Base-by-base conservation (phyloP, 805 yeast genomes). In the Schizosaccharomyces octosporus region DNA sequence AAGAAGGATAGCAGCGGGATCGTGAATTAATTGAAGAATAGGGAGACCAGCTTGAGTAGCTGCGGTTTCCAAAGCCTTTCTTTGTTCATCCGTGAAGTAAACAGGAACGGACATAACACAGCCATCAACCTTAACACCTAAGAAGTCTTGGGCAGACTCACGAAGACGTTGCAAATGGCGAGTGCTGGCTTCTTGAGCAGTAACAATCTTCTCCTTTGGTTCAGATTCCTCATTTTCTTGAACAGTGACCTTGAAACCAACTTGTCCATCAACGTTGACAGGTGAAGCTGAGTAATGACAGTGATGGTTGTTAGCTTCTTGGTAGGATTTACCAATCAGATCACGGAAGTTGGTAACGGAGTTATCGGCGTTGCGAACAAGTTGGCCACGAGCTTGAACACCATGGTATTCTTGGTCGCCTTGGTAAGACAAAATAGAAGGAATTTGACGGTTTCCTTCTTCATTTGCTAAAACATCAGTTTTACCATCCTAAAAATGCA, bases 391-490 rank as follows among this genome's bases (percentile, higher is more conserved):
- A 63, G 97, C 98, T 76, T 93, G 97, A 63, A 87, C 84, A 64
- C 98, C 98, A 71, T 93, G 97, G 75, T 87, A 93, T 76, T 93
- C 97, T 72, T 93, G 97, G 62, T 79, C 84, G 64, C 94, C 96
- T 63, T 88, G 88, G 72, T 89, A 93, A 21, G 97, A 82, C 64
- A 93, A 78, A 63, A 85, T 85, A 36, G 97, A 85, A 64, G 97
- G 95, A 71, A 93, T 93, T 64, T 90, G 80, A 76, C 97, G 87
- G 75, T 93, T 97, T 73, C 98, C 98, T 71, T 93, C 98, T 67
- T 94, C 96, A 81, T 93, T 90, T 67, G 98, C 98, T 72, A 93
- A 90, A 66, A 93, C 95, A 71, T 93, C 97, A 65, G 87, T 93
- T 72, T 84, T 85, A 64, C 96, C 97, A 69, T 90, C 97, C 66